A percentile compares a stretch with the other conserved stretches of the same genome.
Conservation (phyloP, 1,139 yeast species). For the Sugiyamaella sp. region DNA sequence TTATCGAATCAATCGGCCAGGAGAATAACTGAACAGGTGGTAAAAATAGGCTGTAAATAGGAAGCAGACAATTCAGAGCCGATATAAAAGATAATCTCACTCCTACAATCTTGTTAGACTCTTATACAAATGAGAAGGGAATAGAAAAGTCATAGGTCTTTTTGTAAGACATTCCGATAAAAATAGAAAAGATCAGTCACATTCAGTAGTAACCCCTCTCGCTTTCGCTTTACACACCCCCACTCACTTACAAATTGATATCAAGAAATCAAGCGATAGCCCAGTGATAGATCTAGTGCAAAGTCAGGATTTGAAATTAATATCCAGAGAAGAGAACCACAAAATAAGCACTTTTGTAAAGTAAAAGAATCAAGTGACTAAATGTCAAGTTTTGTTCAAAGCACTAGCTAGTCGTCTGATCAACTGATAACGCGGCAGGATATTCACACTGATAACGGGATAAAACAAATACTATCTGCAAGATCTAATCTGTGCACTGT, state of each 20-base stretch:
- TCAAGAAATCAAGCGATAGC: too few species aligned
- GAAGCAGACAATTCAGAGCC: not conserved
- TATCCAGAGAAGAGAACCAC: not conserved
- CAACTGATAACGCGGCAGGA: constrained; percentile 16
- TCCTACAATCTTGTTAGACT: not conserved
- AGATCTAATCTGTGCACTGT: constrained; percentile 8
- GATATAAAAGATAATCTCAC: not conserved
- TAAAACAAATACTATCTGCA: constrained; percentile 8
- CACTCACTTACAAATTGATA: constrained; percentile 1
- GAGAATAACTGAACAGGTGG: not conserved
- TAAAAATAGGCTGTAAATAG: not conserved
- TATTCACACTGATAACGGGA: constrained; percentile 15
- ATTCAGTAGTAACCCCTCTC: not conserved
- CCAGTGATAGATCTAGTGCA: too few species aligned
- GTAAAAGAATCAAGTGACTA: not conserved
- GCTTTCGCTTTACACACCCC: constrained; percentile 3
- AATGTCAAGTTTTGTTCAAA: not conserved
- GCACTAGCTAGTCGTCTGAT: constrained; percentile 10
- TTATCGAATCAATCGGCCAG: too few species aligned
- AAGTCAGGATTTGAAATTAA: too few species aligned
- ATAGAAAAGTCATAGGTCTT: not conserved
- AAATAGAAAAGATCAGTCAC: constrained; percentile 8
- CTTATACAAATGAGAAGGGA: not conserved
- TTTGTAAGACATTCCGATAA: constrained; percentile 1
- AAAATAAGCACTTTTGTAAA: not conserved